Evolutionary conservation across 495 filamentous ascomycete species (phyloP).

Genomic region (Cercophora scortea): DNA sequence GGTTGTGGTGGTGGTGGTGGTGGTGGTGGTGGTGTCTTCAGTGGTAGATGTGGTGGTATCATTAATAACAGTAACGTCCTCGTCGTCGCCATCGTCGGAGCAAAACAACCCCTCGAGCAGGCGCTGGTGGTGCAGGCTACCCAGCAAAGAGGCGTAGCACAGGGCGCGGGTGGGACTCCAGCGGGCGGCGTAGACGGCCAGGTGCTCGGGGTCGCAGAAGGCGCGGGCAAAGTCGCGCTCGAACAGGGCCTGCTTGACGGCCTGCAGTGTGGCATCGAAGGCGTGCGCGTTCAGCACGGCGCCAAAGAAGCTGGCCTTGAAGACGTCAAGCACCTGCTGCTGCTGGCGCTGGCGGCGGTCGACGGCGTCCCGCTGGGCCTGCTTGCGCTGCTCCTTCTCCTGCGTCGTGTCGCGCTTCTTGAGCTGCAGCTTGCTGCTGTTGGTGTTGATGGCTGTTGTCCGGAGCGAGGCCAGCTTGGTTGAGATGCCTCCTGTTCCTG

Average conservation of each 20-base stretch:
- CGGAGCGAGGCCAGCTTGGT: too few relatives aligned
- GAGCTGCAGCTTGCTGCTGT: too few relatives aligned
- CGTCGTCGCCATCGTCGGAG: conserved; percentile 6
- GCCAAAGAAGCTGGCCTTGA: conserved; percentile 50
- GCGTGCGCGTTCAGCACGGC: conserved; percentile 27
- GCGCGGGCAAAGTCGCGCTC: conserved; percentile 75
- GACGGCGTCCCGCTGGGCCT: neutral
- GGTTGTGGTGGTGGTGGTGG: neutral
- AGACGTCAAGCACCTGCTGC: conserved; percentile 71
- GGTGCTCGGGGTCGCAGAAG: conserved; percentile 59
- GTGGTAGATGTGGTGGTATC: too few relatives aligned
- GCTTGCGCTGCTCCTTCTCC: neutral
- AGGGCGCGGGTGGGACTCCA: conserved; percentile 81
- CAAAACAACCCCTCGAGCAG: conserved; percentile 22
- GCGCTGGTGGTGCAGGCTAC: conserved; percentile 28
- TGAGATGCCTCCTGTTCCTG: too few relatives aligned
- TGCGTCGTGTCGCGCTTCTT: neutral
- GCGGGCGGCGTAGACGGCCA: conserved; percentile 74
- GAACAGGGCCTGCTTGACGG: conserved; percentile 75
- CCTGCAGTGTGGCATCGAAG: conserved; percentile 53
- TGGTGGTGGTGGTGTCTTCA: too few relatives aligned
- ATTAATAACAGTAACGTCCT: neutral
- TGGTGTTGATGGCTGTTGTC: too few relatives aligned
- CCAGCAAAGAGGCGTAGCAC: conserved; percentile 65
- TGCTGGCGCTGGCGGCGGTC: conserved; percentile 36